Evolutionary conservation across 164 flowering plant species (phyloP).

Genomic region (Buxus sempervirens): DNA sequence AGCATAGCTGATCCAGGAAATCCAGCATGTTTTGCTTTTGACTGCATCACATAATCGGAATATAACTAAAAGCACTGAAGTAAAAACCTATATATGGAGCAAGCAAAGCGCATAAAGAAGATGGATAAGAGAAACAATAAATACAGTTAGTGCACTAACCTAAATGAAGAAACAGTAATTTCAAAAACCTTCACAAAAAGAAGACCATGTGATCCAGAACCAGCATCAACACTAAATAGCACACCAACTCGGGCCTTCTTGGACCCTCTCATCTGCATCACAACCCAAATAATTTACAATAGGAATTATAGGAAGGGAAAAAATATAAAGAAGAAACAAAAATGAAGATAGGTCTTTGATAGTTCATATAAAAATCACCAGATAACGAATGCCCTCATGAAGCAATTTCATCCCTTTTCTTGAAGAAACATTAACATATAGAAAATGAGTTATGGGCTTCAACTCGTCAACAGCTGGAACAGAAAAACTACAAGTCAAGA

Average conservation of each 20-base stretch:
- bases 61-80: constrained; percentile 4
- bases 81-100: neutral
- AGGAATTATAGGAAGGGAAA: constrained; percentile 1
- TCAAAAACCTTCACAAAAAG: constrained; percentile 59
- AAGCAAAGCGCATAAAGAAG: neutral
- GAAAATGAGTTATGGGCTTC: constrained; percentile 94
- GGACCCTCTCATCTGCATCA: constrained; percentile 66
- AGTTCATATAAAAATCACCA: constrained; percentile 43
- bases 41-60: constrained; percentile 41
- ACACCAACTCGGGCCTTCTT: constrained; percentile 72
- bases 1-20: constrained; percentile 75
- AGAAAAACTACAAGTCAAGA: constrained; percentile 8
- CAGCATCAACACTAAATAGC: constrained; percentile 40
- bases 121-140: neutral
- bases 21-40: constrained; percentile 58
- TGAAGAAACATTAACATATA: constrained; percentile 64
- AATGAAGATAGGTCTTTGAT: neutral
- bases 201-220: constrained; percentile 37
- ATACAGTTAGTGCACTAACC: constrained; percentile 39
- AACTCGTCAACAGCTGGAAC: constrained; percentile 74
- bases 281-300: constrained; percentile 8
- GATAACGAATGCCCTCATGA: constrained; percentile 76
- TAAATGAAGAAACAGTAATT: constrained; percentile 54
- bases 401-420: constrained; percentile 75
- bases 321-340: constrained; percentile 1